Evolutionary conservation across 2,329 filamentous ascomycete genomes (phyloP), one percentile per base, ranked within the genome.

Genomic region (Beauveria varroae): DNA sequence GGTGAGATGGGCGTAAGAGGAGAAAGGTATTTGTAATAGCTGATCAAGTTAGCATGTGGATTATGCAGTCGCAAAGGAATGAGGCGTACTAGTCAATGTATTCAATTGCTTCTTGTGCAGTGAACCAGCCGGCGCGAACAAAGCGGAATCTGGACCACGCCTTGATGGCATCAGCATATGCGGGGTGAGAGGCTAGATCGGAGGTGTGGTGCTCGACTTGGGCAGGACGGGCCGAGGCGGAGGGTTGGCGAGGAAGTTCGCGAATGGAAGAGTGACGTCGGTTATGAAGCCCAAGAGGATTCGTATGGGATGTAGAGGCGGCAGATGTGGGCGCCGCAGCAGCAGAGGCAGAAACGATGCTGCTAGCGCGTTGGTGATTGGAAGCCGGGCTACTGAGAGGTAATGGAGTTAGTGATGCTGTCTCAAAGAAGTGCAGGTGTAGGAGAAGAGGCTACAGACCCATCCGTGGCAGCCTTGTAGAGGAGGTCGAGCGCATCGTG

Each of bases 71-170:
- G 34, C 34, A 37, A 2, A 26, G 30, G 20, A 30, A 24, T 9
- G 18, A 20, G 41, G 76, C 85, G 69, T 81, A 90, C 87, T 98
- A 98, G 71, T 93, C 88, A 65, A 99, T 90, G 70, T 98, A 98
- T 49, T 88, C 87, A 73, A 98, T 93, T 24, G 91, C 93, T 74
- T 99, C 95, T 66, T 90, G 86, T 0, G 93, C 90, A 0, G 92
- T 96, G 72, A 99, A 95, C 93, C 93, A 98, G 10, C 95, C 95
- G 9, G 92, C 92, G 59, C 92, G 87, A n/a, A 98, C 93, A 71
- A 98, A 98, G 49, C 93, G 87, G 72, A 97, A 93, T 65, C 91
- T 82, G 2, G 88, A 86, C 95, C 95, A 99, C n/a, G 91, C 89
- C 68, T 86, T 87, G 63, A 96, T 76, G 0, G 93, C 93, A 62